Conservation (phyloP, 768 basidiomycete genomes). For the Pisolithus marmoratus region DNA sequence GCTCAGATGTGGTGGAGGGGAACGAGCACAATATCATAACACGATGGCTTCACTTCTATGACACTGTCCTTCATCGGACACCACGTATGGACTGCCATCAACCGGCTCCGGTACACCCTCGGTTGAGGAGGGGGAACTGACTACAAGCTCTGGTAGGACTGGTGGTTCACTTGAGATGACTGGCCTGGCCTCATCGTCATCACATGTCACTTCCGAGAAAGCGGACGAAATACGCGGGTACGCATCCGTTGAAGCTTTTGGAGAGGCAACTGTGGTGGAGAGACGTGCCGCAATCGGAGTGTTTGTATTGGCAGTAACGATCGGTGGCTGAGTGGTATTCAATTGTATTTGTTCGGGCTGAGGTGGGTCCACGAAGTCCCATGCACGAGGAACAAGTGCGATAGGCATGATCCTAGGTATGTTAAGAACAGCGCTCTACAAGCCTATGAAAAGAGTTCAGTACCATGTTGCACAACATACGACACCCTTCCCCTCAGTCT, state of each 20-base stretch:
- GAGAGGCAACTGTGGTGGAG: constrained; percentile 21
- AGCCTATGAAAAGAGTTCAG: constrained; percentile 10
- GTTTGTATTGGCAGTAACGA: constrained; percentile 5
- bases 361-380: constrained; percentile 62
- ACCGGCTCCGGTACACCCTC: constrained; percentile 20
- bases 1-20: too few relatives aligned
- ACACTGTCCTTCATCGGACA: constrained; percentile 14
- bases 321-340: constrained; percentile 13
- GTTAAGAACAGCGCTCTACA: background rate
- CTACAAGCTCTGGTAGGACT: constrained; percentile 29
- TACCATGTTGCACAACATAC: constrained; percentile 89
- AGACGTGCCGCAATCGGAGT: constrained; percentile 16
- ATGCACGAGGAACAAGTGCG: constrained; percentile 71
- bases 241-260: constrained; percentile 25
- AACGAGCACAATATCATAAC: constrained; percentile 6
- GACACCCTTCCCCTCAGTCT: constrained; percentile 69
- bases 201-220: constrained; percentile 25
- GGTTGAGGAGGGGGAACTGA: constrained; percentile 29
- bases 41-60: constrained; percentile 16
- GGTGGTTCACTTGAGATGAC: constrained; percentile 25
- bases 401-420: constrained; percentile 65
- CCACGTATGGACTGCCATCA: constrained; percentile 8
- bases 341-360: constrained; percentile 17
- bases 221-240: constrained; percentile 23
- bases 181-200: constrained; percentile 18